Base-by-base conservation (phyloP, 805 yeast genomes). In the Yarrowia deformans region DNA sequence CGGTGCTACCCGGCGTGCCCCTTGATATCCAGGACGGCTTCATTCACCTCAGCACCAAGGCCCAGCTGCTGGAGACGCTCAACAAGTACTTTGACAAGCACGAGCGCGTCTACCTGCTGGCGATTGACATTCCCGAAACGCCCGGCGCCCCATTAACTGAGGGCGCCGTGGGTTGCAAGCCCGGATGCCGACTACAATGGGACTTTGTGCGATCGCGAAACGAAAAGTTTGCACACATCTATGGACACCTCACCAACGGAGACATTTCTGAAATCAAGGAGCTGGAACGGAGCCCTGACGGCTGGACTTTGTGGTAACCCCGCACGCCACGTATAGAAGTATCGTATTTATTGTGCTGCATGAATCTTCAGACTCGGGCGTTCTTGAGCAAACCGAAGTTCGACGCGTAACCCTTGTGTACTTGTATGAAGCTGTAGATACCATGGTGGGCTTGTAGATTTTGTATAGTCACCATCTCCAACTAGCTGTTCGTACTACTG, bases 11-110 rank as follows among this genome's bases (percentile, higher is more conserved):
- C 13, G 48, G 70, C 35, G 58, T 72, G 19, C 73, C 73, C 12
- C 68, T 74, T 32, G 77, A 75, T 56, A 56, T 70, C 23, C 72
- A 72, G 54, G 76, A 75, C 60, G 77, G 77, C 16, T 75, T 72
- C 56, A 71, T 74, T 29, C 77, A 75, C 66, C 69, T 75, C 45
- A 73, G 75, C 35, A 73, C 77, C 34, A 67, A 52, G 32, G 70
- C 69, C 13, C 77, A 75, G 70, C 67, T 74, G 35, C 55, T 19
- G 4, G 75, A 71, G 35, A 74, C 77, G 0, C 70, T 75, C 45
- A 67, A 72, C 55, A 63, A 68, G 58, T 74, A 69, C 60, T 75
- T 71, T 49, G 18, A 50, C 43, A 69, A 71, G 42, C 66, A 46
- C 40, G 66, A 70, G 1, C 58, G 70, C 34, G 74, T 74, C 35